phyloP scores from a whole-genome alignment of 768 basidiomycete genomes.

The Candolleomyces eurysporus region DNA sequence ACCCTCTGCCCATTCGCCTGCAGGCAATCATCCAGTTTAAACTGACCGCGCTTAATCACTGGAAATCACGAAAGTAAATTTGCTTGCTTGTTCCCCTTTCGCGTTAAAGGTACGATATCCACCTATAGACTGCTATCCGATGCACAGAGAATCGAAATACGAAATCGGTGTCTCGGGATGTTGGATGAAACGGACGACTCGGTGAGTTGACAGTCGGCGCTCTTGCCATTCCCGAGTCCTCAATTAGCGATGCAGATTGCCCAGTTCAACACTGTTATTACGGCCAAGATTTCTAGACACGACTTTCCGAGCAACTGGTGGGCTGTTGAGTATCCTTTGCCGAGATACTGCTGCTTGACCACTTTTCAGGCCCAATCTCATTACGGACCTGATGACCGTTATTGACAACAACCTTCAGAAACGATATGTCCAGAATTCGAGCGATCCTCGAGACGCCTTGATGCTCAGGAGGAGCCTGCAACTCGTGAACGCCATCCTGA shows the following conservation, averaged over 20 bases:
- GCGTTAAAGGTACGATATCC: constrained; percentile 5
- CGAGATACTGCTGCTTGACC: neutral
- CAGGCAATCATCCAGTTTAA: constrained; percentile 90
- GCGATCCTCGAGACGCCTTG: constrained; percentile 44
- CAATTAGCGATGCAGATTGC: constrained; percentile 53
- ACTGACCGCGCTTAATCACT: constrained; percentile 70
- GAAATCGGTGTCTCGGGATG: constrained; percentile 61
- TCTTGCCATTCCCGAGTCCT: constrained; percentile 1
- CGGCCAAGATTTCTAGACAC: constrained; percentile 72
- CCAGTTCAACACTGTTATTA: constrained; percentile 70
- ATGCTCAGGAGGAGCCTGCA: constrained; percentile 59
- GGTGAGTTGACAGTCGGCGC: constrained; percentile 35
- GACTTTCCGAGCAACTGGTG: constrained; percentile 80
- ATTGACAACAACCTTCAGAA: constrained; percentile 54
- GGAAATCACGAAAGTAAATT: constrained; percentile 74
- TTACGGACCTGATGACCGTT: constrained; percentile 50
- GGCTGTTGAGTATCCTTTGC: constrained; percentile 12
- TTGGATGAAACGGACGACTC: constrained; percentile 78
- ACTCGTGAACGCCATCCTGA: constrained; percentile 62
- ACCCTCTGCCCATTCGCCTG: constrained; percentile 68
- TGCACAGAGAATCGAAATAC: constrained; percentile 64
- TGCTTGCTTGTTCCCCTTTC: neutral
- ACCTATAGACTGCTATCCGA: constrained; percentile 60
- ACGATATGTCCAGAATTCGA: constrained; percentile 41
- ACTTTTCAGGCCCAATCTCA: constrained; percentile 53